Percentiles rank a stretch among this genome's conserved stretches.
phyloP scores from a whole-genome alignment of 495 filamentous ascomycete genomes.

The Rhypophila decipiens region DNA sequence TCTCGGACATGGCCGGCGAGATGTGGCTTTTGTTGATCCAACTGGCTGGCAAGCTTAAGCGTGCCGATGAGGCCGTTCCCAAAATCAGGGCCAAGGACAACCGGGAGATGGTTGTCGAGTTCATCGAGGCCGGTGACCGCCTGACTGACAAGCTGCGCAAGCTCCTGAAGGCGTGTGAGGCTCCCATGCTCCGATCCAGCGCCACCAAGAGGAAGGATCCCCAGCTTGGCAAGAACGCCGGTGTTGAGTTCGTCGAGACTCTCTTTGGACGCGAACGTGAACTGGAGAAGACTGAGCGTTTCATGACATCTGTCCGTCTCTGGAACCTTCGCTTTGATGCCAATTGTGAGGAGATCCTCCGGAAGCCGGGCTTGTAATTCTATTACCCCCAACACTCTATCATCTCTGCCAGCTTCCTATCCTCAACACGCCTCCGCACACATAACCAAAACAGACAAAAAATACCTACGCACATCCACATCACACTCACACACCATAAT shows the following conservation, averaged over 20 bases:
- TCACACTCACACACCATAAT: conserved; percentile 7
- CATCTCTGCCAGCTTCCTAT: conserved; percentile 4
- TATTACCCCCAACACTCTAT: conserved; percentile 1
- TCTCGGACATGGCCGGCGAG: conserved; percentile 89
- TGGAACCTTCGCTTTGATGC: conserved; percentile 96
- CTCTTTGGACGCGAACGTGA: conserved; percentile 93
- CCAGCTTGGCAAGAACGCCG: conserved; percentile 86
- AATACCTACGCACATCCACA: conserved; percentile 6
- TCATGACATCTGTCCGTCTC: conserved; percentile 87
- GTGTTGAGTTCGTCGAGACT: conserved; percentile 93
- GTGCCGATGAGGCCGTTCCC: conserved; percentile 73
- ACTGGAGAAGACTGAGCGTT: conserved; percentile 84
- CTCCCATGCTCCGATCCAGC: conserved; percentile 68
- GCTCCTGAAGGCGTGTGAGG: conserved; percentile 83
- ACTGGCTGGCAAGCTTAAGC: conserved; percentile 91
- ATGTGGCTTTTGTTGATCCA: conserved; percentile 94
- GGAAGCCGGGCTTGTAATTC: conserved; percentile 45
- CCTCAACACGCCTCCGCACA: conserved; percentile 8
- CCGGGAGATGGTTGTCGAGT: conserved; percentile 80
- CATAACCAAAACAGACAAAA: conserved; percentile 5
- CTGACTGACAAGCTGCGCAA: conserved; percentile 81
- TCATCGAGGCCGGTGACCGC: conserved; percentile 84
- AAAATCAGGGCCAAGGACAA: conserved; percentile 66
- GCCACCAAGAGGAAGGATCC: conserved; percentile 55
- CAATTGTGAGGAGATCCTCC: conserved; percentile 89